Percentiles rank a stretch among this genome's conserved stretches.
phyloP scores from a whole-genome alignment of 1,284 basidiomycete genomes.

The Tremellales sp. region DNA sequence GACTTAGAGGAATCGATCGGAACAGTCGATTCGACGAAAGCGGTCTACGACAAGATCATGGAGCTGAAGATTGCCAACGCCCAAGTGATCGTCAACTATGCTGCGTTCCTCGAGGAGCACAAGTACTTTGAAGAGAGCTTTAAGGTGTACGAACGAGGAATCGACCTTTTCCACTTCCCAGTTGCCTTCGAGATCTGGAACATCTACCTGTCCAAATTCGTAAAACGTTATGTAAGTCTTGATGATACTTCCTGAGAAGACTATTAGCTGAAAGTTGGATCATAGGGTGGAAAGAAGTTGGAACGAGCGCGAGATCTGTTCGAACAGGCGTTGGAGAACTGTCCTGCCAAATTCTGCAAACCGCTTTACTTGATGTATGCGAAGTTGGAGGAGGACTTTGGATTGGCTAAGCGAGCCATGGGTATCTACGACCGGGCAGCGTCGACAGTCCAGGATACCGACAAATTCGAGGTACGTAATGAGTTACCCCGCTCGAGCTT shows the following conservation, averaged over 20 bases:
- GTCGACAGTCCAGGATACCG: constrained; percentile 74
- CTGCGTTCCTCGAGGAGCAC: constrained; percentile 94
- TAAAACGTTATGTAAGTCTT: constrained; percentile 95
- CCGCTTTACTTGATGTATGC: constrained; percentile 94
- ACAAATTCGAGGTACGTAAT: constrained; percentile 97
- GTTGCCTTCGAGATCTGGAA: constrained; percentile 99
- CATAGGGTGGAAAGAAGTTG: constrained; percentile 87
- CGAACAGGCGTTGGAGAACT: constrained; percentile 95
- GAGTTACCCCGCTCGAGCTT: constrained; percentile 41
- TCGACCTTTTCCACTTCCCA: constrained; percentile 96
- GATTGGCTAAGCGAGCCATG: constrained; percentile 94
- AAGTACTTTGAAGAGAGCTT: constrained; percentile 98
- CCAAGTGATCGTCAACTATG: constrained; percentile 95
- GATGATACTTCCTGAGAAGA: too few species aligned
- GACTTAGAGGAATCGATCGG: constrained; percentile 97
- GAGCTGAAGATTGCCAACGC: constrained; percentile 99
- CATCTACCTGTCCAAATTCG: constrained; percentile 94
- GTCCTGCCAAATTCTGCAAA: constrained; percentile 91
- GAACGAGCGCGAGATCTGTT: constrained; percentile 95
- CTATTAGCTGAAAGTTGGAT: constrained; percentile 54
- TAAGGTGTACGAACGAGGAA: constrained; percentile 96
- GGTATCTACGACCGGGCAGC: constrained; percentile 91
- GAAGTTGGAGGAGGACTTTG: constrained; percentile 89
- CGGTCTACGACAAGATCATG: constrained; percentile 93
- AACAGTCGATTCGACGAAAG: constrained; percentile 84